These are phyloP conservation scores for Syncephalastrum contaminatum DNA, from an alignment of 371 early-diverging fungal genomes.

Conservation along the genomic window DNA sequence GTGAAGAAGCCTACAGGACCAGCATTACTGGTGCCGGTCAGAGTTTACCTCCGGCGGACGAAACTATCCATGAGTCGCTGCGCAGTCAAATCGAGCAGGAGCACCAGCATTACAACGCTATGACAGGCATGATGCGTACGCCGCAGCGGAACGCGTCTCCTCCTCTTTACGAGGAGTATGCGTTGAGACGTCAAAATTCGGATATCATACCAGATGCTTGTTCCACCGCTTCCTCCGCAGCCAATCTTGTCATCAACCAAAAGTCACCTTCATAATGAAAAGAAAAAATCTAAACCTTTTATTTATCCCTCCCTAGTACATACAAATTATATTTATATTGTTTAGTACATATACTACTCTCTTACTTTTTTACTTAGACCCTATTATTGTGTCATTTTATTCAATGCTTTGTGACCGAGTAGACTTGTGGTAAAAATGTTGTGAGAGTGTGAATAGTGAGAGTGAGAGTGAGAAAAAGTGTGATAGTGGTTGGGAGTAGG, in stretches of 20 bases:
- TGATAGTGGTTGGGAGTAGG: slow-evolving; percentile 1
- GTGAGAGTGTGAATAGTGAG: background rate
- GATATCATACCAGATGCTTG: slow-evolving; percentile 1
- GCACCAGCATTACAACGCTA: slow-evolving; percentile 29
- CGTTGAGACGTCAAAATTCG: background rate
- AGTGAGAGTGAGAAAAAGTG: slow-evolving; percentile 1
- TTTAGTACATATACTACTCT: slow-evolving; percentile 3
- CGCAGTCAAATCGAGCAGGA: slow-evolving; percentile 27
- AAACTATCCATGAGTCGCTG: no score
- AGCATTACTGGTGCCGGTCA: no score
- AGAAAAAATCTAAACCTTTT: background rate
- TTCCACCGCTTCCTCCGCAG: slow-evolving; percentile 10
- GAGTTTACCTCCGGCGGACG: no score
- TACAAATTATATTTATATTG: background rate
- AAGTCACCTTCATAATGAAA: background rate
- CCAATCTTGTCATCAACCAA: slow-evolving; percentile 7
- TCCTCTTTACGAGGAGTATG: slow-evolving; percentile 4
- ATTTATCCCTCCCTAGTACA: background rate
- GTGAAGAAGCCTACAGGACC: no score
- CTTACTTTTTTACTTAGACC: background rate
- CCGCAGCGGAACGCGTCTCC: slow-evolving; percentile 16
- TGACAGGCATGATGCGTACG: slow-evolving; percentile 18
- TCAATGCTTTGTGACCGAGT: background rate
- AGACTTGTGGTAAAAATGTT: no score
- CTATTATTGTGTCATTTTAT: slow-evolving; percentile 4